Base-by-base conservation (phyloP, 73 alveolate species). In the Stentor roeselii region DNA sequence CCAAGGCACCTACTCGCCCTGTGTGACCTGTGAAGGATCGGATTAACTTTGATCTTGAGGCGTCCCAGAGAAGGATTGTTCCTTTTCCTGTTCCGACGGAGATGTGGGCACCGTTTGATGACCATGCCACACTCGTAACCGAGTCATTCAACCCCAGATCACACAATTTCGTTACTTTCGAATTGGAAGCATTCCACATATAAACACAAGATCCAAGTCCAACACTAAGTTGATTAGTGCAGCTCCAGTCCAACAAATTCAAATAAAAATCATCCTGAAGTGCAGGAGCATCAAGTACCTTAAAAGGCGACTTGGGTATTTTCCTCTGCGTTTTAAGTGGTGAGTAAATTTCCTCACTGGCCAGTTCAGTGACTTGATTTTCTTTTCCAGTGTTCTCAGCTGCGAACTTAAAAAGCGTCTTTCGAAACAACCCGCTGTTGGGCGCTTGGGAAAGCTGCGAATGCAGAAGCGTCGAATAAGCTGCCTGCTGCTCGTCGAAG, bases 261-360 rank as follows among this genome's bases (percentile, higher is more conserved):
- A 97, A 86, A 91, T 98, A 98, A 90, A 97, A 98, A 86, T 98
- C 99, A 87, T 98, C 99, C 90, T 94, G 87, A 41, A 98, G 91
- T 86, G 95, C 87, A 0, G 99, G 99, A 11, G 99, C 99, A 87
- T 98, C 99, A 41, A 98, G 94, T 36, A 98, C 99, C 91, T 98
- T 98, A 87, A 95, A 96, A 60, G 99, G 99, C 59, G 93, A 92
- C 90, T 96, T 97, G n/a, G 99, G 98, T 0, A 98, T 97, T 80
- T 97, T 96, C 67, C 99, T 88, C 60, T 90, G 88, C 60, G 92
- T 60, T 36, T 84, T 83, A 27, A 67, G 34, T 67, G 80, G 80
- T 36, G 80, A 67, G 41, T 30, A 67, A 67, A 67, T 21, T 67
- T 67, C 80, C 34, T 67, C 80, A 0, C 41, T 32, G n/a, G 80